Base-by-base conservation (phyloP, 441 rosid genomes). In the Syzygium syzygioides region DNA sequence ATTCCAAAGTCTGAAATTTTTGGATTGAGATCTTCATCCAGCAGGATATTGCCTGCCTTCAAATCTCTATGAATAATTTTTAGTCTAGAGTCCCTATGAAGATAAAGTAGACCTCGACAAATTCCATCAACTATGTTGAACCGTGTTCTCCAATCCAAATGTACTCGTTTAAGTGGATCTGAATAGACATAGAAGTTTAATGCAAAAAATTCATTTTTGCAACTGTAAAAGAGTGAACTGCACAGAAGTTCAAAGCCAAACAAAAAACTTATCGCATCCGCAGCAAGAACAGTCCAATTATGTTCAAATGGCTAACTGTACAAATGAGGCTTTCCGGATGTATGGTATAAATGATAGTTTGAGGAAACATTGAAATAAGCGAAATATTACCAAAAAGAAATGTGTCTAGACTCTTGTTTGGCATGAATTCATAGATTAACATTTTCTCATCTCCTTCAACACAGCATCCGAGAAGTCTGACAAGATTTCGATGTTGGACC, bases 1-100 rank as follows among this genome's bases (percentile, higher is more conserved):
- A 95, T 76, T 53, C 98, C 96, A 52, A 95, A 96, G 89, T 96
- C 98, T 26, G 98, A 95, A 88, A 96, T 95, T 87, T 95, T 95
- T 2, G 97, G 96, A 86, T 91, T 91, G 87, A 95, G 66, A 54
- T 93, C 91, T 87, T 94, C 90, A 87, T 96, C 98, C 52, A 96
- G 90, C 87, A 95, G 90, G 89, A 96, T 92, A 92, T 95, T 96
- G 88, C 97, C 93, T 48, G 95, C 92, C 87, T 95, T 94, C 9
- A 96, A 84, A 92, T 95, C 98, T 89, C 97, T 93, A 86, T 96
- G 96, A 54, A 95, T 92, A 84, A 96, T 96, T 64, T 90, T 91
- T 32, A 94, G 89, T 89, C 96, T 92, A 5, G 98, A 96, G 88
- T 96, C 98, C 86, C 95, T 92, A 86, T 95, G 98, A 66, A 96